Percentiles rank a stretch among this genome's conserved stretches.
These are phyloP conservation scores for Intubia oerlemansii DNA, from an alignment of 2,329 filamentous ascomycete genomes.

Conservation along the genomic window DNA sequence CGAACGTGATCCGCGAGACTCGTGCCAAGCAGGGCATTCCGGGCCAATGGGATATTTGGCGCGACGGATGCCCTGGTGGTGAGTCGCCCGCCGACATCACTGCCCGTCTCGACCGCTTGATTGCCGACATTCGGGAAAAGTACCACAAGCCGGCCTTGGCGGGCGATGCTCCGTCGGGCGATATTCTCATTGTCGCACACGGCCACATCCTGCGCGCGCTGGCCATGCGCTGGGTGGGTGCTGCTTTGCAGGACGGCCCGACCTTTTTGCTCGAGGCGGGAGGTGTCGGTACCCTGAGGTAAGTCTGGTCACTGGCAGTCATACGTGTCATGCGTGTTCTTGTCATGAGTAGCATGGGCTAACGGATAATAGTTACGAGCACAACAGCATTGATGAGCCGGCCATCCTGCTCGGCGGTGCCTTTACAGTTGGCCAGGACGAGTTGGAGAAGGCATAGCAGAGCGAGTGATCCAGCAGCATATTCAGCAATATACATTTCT, in stretches of 20 bases:
- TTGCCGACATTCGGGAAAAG: slow-evolving; percentile 47
- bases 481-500: no score
- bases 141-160: slow-evolving; percentile 25
- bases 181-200: slow-evolving; percentile 68
- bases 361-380: slow-evolving; percentile 42
- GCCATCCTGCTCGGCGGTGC: slow-evolving; percentile 59
- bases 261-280: slow-evolving; percentile 72
- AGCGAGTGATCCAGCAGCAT: no score
- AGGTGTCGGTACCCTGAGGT: slow-evolving; percentile 65
- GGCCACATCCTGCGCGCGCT: slow-evolving; percentile 78
- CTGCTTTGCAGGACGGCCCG: slow-evolving; percentile 52
- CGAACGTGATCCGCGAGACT: slow-evolving; percentile 39
- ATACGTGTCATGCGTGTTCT: neutral
- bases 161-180: slow-evolving; percentile 23
- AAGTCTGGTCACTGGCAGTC: slow-evolving; percentile 8
- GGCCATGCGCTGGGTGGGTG: slow-evolving; percentile 67
- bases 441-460: no score
- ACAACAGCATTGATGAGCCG: slow-evolving; percentile 56
- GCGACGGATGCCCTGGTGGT: slow-evolving; percentile 68
- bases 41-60: slow-evolving; percentile 65
- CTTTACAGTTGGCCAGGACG: slow-evolving; percentile 28
- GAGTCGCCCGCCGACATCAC: slow-evolving; percentile 63
- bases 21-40: slow-evolving; percentile 33
- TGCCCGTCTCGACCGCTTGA: slow-evolving; percentile 50
- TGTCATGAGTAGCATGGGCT: slow-evolving; percentile 4